Evolutionary conservation across 2,329 filamentous ascomycete genomes (phyloP).

Genomic region (Talaromyces sp.): DNA sequence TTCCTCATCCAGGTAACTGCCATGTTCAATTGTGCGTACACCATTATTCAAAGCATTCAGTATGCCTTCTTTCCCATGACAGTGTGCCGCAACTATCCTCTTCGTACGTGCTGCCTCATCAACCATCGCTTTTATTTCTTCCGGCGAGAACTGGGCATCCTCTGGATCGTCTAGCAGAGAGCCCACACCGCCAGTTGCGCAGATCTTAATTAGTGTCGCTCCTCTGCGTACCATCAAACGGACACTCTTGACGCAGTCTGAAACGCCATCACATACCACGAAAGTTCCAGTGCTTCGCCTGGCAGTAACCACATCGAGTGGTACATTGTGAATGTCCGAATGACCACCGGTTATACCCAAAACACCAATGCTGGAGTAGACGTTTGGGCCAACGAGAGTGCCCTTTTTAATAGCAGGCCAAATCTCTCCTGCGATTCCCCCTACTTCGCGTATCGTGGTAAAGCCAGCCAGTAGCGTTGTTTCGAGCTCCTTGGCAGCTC

Average conservation of each 20-base stretch:
- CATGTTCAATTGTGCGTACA: slow-evolving; percentile 49
- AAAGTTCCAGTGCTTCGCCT: slow-evolving; percentile 32
- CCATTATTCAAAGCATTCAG: slow-evolving; percentile 45
- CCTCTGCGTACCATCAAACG: slow-evolving; percentile 45
- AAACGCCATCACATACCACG: slow-evolving; percentile 45
- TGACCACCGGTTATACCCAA: slow-evolving; percentile 51
- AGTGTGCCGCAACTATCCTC: slow-evolving; percentile 44
- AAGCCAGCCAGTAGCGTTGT: slow-evolving; percentile 48
- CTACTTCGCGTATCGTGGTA: slow-evolving; percentile 51
- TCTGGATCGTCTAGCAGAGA: slow-evolving; percentile 44
- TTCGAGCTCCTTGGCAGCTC: slow-evolving; percentile 41
- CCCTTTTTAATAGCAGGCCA: slow-evolving; percentile 44
- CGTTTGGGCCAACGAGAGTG: slow-evolving; percentile 46
- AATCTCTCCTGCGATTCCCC: slow-evolving; percentile 47
- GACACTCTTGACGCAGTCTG: slow-evolving; percentile 45
- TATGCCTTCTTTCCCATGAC: slow-evolving; percentile 49
- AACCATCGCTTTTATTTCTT: slow-evolving; percentile 45
- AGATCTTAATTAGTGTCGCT: slow-evolving; percentile 50
- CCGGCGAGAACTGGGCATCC: slow-evolving; percentile 45
- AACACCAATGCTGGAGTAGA: slow-evolving; percentile 46
- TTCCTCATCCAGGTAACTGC: slow-evolving; percentile 48
- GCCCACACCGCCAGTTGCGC: slow-evolving; percentile 45
- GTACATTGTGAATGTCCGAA: slow-evolving; percentile 44
- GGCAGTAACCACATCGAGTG: slow-evolving; percentile 32
- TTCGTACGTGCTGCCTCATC: slow-evolving; percentile 42